A percentile compares a stretch with the other conserved stretches of the same genome.
These are phyloP conservation scores for Closterium sp. DNA, from an alignment of 139 green algal genomes.

Conservation along the genomic window DNA sequence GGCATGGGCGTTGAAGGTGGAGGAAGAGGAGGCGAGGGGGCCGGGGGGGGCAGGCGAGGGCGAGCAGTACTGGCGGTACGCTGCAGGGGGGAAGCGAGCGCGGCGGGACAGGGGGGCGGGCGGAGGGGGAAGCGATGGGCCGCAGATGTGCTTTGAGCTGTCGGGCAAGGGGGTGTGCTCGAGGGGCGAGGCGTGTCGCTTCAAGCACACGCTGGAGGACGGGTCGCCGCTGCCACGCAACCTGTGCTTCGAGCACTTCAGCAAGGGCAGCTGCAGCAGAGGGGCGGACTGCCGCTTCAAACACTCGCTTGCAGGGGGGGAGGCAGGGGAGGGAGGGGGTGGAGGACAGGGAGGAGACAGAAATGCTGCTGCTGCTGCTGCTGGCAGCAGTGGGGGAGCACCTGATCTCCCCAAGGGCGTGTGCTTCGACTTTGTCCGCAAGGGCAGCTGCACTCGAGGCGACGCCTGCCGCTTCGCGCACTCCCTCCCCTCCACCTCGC, in stretches of 20 bases:
- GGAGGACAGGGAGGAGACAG: neutral
- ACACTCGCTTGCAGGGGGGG: neutral
- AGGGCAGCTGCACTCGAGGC: conserved; percentile 44
- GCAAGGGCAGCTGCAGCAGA: conserved; percentile 48
- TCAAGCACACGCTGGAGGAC: conserved; percentile 25
- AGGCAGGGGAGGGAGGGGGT: neutral
- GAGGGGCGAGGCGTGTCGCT: conserved; percentile 39
- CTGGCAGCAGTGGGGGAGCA: conserved; percentile 8
- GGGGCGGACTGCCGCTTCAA: conserved; percentile 41
- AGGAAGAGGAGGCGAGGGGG: neutral
- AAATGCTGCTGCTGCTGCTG: neutral
- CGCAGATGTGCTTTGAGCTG: conserved; percentile 50
- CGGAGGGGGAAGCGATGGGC: neutral
- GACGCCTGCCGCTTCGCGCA: conserved; percentile 44
- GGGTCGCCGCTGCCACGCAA: conserved; percentile 17
- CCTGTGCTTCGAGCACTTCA: conserved; percentile 44
- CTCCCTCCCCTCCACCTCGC: neutral
- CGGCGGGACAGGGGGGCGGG: conserved; percentile 9
- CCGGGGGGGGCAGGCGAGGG: neutral
- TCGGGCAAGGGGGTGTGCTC: conserved; percentile 25
- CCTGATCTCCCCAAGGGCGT: conserved; percentile 22
- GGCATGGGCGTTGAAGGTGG: conserved; percentile 15
- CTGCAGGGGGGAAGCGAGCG: neutral
- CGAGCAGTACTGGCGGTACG: conserved; percentile 45
- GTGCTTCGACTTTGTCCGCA: conserved; percentile 49